Conservation (phyloP, 129 eudicot genomes). For the Saposhnikovia divaricata region DNA sequence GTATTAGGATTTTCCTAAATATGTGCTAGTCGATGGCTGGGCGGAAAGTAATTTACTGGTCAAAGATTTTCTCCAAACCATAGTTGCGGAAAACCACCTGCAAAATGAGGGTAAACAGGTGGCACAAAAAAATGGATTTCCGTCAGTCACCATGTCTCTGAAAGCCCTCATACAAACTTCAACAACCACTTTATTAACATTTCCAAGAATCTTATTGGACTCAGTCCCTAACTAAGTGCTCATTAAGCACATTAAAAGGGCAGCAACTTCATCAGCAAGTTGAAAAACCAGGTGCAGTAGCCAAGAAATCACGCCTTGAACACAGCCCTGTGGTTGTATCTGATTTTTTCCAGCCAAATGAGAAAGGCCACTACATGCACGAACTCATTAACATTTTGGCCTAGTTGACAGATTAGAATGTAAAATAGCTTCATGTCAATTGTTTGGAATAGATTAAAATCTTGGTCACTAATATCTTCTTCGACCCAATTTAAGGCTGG, state of each 20-base stretch:
- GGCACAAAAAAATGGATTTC: neutral
- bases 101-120: neutral
- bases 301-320: neutral
- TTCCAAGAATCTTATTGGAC: neutral
- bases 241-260: slow-evolving; percentile 18
- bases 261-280: slow-evolving; percentile 18
- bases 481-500: neutral
- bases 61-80: neutral
- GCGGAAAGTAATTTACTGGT: neutral
- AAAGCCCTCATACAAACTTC: slow-evolving; percentile 27
- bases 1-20: neutral
- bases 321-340: slow-evolving; percentile 1
- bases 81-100: neutral
- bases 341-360: slow-evolving; percentile 23
- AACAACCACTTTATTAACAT: slow-evolving; percentile 13
- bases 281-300: slow-evolving; percentile 7
- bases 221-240: neutral
- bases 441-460: neutral
- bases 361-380: slow-evolving; percentile 20
- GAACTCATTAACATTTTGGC: neutral
- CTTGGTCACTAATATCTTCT: neutral
- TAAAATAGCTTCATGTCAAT: neutral
- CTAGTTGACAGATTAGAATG: neutral
- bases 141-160: slow-evolving; percentile 18
- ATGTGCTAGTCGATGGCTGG: neutral